Evolutionary conservation across 2,329 filamentous ascomycete species (phyloP).

Genomic region (Aspergillus sp.): DNA sequence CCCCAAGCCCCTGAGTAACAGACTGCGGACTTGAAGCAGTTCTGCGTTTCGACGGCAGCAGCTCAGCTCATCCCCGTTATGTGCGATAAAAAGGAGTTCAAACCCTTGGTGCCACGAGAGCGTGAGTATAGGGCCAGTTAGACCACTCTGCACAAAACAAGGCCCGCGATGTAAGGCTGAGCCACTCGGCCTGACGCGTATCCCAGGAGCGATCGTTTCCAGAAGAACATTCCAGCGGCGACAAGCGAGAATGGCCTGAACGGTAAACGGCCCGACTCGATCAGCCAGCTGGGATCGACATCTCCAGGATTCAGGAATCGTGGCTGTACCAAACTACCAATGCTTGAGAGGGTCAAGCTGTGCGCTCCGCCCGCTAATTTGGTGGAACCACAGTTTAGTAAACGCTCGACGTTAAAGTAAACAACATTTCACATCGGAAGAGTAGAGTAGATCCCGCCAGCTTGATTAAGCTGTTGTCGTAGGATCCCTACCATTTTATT

Average conservation of each 20-base stretch:
- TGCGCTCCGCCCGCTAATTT: not conserved
- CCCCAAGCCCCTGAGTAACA: too few relatives aligned
- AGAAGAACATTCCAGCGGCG: not conserved
- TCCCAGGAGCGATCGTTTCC: slow-evolving; percentile 19
- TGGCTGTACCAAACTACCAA: not conserved
- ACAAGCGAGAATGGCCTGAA: slow-evolving; percentile 16
- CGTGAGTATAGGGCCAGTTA: not conserved
- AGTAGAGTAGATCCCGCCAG: too few relatives aligned
- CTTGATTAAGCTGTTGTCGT: not conserved
- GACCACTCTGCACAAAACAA: not conserved
- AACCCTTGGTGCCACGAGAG: not conserved
- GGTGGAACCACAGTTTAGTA: not conserved
- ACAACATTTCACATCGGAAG: not conserved
- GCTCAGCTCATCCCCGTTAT: not conserved
- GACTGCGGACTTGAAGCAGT: too few relatives aligned
- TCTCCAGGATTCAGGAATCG: not conserved
- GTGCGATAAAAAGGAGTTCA: not conserved
- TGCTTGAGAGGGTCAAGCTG: slow-evolving; percentile 1
- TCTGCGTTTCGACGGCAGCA: too few relatives aligned
- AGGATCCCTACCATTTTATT: not conserved
- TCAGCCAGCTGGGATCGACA: not conserved
- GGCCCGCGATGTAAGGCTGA: not conserved
- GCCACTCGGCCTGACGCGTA: slow-evolving; percentile 16
- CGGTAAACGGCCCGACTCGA: slow-evolving; percentile 2
- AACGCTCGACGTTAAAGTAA: not conserved